Conservation (phyloP, 139 green algal genomes). For the Edaphochlamys debaryana region DNA sequence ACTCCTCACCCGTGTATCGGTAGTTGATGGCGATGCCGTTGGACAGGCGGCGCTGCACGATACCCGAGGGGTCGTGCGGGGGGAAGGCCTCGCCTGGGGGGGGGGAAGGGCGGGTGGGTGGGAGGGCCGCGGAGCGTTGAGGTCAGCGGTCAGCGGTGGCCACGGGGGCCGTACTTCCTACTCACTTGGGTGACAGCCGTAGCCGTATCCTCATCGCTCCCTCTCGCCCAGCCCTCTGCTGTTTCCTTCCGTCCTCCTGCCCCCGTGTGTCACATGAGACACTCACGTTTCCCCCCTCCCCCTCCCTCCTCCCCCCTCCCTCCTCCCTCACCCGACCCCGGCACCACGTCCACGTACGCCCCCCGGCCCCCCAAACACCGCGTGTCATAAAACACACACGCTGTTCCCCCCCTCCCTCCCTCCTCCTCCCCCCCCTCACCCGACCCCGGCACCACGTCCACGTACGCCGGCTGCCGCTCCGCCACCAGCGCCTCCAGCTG, state of each 20-base stretch:
- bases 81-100: constrained; percentile 38
- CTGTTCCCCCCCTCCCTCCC: not conserved
- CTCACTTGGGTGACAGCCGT: too few relatives aligned
- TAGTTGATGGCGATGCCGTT: constrained; percentile 98
- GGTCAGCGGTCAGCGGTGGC: too few relatives aligned
- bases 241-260: too few relatives aligned
- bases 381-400: not conserved
- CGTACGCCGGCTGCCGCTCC: constrained; percentile 77
- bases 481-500: constrained; percentile 57
- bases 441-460: constrained; percentile 61
- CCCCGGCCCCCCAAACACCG: too few relatives aligned
- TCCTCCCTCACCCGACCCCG: not conserved
- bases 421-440: not conserved
- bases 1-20: constrained; percentile 68
- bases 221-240: too few relatives aligned
- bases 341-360: constrained; percentile 77
- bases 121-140: too few relatives aligned
- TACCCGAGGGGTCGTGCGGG: constrained; percentile 63
- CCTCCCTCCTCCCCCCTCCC: not conserved
- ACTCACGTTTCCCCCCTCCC: not conserved
- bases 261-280: too few relatives aligned
- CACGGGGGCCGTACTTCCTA: too few relatives aligned
- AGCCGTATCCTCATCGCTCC: too few relatives aligned
- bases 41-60: constrained; percentile 87
- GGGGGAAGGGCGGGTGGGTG: not conserved